Percentiles rank a stretch among this genome's conserved stretches.
phyloP scores from a whole-genome alignment of 768 basidiomycete species.

The Leccinum incarnatum region DNA sequence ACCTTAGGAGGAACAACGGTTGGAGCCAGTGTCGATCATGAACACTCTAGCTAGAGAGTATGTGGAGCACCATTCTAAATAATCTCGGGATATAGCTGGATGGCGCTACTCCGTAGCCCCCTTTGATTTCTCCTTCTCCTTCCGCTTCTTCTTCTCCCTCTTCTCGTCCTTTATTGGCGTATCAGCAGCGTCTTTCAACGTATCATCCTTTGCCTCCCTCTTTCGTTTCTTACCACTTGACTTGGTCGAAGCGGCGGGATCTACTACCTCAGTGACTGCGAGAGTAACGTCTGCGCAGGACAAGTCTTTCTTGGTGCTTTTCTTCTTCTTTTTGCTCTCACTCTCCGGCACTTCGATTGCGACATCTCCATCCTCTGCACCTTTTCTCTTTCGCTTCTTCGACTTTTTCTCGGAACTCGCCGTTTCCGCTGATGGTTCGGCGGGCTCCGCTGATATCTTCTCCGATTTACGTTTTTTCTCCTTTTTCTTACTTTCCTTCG shows the following conservation, averaged over 20 bases:
- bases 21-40: no score
- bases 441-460: constrained; percentile 19
- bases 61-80: background rate
- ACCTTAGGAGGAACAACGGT: no score
- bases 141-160: constrained; percentile 33
- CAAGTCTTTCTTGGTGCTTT: constrained; percentile 14
- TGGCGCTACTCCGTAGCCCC: constrained; percentile 1
- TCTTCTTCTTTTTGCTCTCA: constrained; percentile 28
- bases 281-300: constrained; percentile 1
- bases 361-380: constrained; percentile 8
- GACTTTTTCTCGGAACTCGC: constrained; percentile 17
- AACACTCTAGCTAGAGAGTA: no score
- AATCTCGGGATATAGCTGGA: background rate
- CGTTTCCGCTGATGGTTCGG: constrained; percentile 12
- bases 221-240: constrained; percentile 27
- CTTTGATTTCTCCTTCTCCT: constrained; percentile 12
- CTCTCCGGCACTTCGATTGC: background rate
- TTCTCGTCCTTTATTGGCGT: constrained; percentile 21
- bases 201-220: constrained; percentile 11
- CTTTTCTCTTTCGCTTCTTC: constrained; percentile 36
- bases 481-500: constrained; percentile 17
- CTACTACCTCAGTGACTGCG: constrained; percentile 15
- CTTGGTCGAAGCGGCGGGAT: constrained; percentile 1
- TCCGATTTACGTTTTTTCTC: constrained; percentile 18
- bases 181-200: constrained; percentile 5